Base-by-base conservation (phyloP, 768 basidiomycete genomes). In the Russula abietina region DNA sequence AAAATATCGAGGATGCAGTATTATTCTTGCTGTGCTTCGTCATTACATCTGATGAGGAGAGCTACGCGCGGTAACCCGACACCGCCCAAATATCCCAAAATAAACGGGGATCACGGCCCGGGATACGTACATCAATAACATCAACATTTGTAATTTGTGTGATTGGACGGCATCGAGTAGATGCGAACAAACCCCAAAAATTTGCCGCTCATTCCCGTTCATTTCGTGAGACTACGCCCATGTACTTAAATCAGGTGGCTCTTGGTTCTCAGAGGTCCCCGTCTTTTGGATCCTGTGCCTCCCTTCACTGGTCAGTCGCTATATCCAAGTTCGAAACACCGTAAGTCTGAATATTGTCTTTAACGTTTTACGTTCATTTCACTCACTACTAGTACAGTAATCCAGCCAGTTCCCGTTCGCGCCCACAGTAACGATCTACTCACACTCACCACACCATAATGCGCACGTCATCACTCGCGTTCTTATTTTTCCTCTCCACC, bases 21-120 rank as follows among this genome's bases (percentile, higher is more conserved):
- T 91, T 91, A 72, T 92, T 93, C 75, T 91, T 92, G 80, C 87
- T 89, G 71, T 93, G 90, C 74, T 91, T 92, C 58, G 90, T 91
- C 90, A 91, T 91, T 52, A 51, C 41, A 33, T 33, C 17, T 28
- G 55, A n/a, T 56, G 60, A 30, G 24, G 46, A n/a, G 11, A 2
- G 16, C 2, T 3, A 11, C 5, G 0, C 0, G 7, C 32, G 57
- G 46, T 16, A 0, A 26, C 5, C 38, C 7, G n/a, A 36, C 22
- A 45, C 46, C 36, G 38, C 41, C 41, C 41, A 24, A 6, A 24
- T 32, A 32, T 32, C 9, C 32, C 33, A 33, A 33, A 4, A n/a
- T 11, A 14, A 24, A 26, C 46, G 46, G 46, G 46, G 12, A 48
- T 48, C 46, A 46, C 45, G 45, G 48, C 48, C 48, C 26, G 26